Evolutionary conservation across 805 yeast species (phyloP).

Genomic region (Barnettozyma salicaria): DNA sequence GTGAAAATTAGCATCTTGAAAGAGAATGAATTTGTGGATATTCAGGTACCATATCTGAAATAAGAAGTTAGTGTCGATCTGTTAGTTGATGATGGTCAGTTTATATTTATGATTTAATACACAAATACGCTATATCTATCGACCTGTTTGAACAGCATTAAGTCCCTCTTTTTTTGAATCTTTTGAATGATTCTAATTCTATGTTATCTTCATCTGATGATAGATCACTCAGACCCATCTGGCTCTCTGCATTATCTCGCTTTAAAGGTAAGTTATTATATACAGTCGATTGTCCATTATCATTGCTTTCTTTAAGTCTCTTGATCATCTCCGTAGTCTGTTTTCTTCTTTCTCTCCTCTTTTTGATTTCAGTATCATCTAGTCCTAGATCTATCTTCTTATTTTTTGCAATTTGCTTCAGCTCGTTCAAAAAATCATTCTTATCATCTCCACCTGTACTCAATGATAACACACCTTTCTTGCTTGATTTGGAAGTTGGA

Average conservation of each 20-base stretch:
- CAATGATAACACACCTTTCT: conserved; percentile 14
- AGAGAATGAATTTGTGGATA: conserved; percentile 4
- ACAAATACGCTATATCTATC: background rate
- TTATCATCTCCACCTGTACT: conserved; percentile 18
- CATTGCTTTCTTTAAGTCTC: conserved; percentile 21
- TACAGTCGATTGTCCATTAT: too few relatives aligned
- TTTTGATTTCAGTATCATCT: conserved; percentile 26
- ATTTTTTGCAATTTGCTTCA: conserved; percentile 27
- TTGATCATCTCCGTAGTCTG: conserved; percentile 27
- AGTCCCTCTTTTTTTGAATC: conserved; percentile 4
- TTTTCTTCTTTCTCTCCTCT: conserved; percentile 26
- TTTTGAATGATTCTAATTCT: conserved; percentile 7
- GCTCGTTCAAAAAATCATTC: conserved; percentile 24
- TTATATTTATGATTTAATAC: background rate
- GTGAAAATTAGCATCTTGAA: conserved; percentile 9
- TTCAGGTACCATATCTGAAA: background rate
- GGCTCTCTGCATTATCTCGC: too few relatives aligned
- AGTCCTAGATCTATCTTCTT: conserved; percentile 30
- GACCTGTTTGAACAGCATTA: background rate
- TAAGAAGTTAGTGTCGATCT: too few relatives aligned
- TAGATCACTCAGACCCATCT: conserved; percentile 1
- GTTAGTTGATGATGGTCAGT: too few relatives aligned
- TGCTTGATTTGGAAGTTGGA: conserved; percentile 34
- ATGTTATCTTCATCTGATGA: conserved; percentile 10
- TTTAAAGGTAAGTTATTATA: too few relatives aligned